Conservation (phyloP, 257 asterid species). For the Nicotiana tabacum region DNA sequence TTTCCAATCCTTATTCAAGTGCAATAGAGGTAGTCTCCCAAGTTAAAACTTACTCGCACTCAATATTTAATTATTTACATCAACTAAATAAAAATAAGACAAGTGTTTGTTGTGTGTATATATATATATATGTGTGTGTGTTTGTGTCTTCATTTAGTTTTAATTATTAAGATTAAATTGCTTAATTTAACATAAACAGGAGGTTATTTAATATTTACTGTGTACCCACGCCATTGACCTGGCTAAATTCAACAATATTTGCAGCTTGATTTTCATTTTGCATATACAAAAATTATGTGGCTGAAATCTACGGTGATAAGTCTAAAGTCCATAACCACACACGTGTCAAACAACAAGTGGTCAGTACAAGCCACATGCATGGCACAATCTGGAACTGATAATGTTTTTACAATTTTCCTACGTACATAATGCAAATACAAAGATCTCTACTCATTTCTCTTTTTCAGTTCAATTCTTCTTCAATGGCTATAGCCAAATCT, state of each 20-base stretch:
- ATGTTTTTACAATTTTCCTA: background rate
- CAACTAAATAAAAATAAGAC: too few species aligned
- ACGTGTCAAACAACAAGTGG: conserved; percentile 48
- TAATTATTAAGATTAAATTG: too few species aligned
- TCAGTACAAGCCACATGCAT: conserved; percentile 31
- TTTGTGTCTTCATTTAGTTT: too few species aligned
- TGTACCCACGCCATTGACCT: too few species aligned
- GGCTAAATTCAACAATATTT: background rate
- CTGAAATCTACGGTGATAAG: conserved; percentile 7
- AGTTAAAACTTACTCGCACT: too few species aligned
- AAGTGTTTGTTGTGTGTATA: too few species aligned
- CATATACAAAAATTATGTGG: conserved; percentile 8
- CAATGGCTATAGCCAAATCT: conserved; percentile 58
- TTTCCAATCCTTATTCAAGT: too few species aligned
- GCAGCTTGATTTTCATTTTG: background rate
- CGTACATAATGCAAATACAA: conserved; percentile 23
- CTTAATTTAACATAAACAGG: too few species aligned
- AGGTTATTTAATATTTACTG: too few species aligned
- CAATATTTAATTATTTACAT: too few species aligned
- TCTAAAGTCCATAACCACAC: conserved; percentile 26
- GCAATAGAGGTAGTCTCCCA: too few species aligned
- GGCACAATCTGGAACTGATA: conserved; percentile 36
- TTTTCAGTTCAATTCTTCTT: background rate
- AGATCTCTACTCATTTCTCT: background rate
- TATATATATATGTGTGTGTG: too few species aligned